A percentile compares a stretch with the other conserved stretches of the same genome.
Evolutionary conservation across 1,284 basidiomycete genomes (phyloP).

Genomic region (Kwoniella shivajii): DNA sequence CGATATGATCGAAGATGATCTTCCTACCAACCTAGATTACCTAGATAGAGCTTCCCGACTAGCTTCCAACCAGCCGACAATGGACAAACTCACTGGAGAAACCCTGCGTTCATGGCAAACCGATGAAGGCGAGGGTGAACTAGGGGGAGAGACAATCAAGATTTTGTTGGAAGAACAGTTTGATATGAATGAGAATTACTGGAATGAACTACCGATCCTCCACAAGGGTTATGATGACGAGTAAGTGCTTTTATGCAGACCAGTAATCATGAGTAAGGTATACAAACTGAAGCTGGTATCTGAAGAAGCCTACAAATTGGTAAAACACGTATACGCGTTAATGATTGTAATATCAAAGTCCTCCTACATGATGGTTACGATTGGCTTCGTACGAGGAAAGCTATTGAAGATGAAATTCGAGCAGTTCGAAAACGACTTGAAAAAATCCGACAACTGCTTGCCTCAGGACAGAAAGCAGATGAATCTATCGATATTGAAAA

Average conservation of each 20-base stretch:
- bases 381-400: conserved; percentile 80
- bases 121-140: conserved; percentile 28
- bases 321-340: conserved; percentile 58
- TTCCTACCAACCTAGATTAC: conserved; percentile 85
- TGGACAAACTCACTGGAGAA: conserved; percentile 63
- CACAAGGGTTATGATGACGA: conserved; percentile 53
- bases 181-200: conserved; percentile 69
- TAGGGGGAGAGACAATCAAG: conserved; percentile 82
- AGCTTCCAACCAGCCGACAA: conserved; percentile 57
- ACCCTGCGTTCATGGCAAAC: conserved; percentile 47
- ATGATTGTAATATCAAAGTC: conserved; percentile 66
- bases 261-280: background rate
- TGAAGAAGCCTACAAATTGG: conserved; percentile 22
- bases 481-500: conserved; percentile 66
- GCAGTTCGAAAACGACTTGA: conserved; percentile 82
- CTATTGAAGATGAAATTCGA: conserved; percentile 84
- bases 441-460: conserved; percentile 91
- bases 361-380: conserved; percentile 91
- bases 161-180: conserved; percentile 65
- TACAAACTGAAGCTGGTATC: background rate
- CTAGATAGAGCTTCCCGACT: conserved; percentile 66
- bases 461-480: conserved; percentile 85
- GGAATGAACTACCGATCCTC: conserved; percentile 60
- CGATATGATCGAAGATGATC: conserved; percentile 88
- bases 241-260: conserved; percentile 21